Base-by-base conservation (phyloP, 2,329 filamentous ascomycete species). In the Graphiopsis chlorocephala region DNA sequence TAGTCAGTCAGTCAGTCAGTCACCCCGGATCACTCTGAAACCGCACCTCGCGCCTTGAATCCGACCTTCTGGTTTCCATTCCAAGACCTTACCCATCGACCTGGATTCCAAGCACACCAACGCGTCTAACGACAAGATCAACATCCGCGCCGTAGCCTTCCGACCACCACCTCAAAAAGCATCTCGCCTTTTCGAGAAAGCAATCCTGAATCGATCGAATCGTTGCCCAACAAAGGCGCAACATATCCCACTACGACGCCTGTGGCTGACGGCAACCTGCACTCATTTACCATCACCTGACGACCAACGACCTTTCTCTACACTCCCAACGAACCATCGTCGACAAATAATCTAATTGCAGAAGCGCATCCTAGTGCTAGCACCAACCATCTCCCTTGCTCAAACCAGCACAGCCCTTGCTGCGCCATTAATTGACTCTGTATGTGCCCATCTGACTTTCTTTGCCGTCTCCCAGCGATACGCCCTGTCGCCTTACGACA, bases 51-150 rank as follows among this genome's bases (percentile, higher is more conserved):
- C 66, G 67, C 70, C 66, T 68, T 72, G 69, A 69, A 67, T 71
- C 70, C 72, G 65, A 63, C 68, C 67, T 68, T 70, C 70, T 67
- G 70, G 71, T 67, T 67, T 65, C 66, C 71, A 71, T 73, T 72
- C 72, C 68, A 65, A 65, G 64, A 61, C 64, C 66, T 58, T 20
- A 58, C 61, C 72, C 72, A 70, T 67, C 67, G 52, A 74, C 73
- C 72, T 69, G 72, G 72, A 68, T 72, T 66, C 65, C 65, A 59
- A 50, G 68, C 68, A 69, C 70, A 70, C 71, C 68, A 57, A 65
- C 61, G 61, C 61, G 61, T 52, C 53, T 58, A 59, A 48, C 53
- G 38, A 64, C 53, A 58, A 57, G 53, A 42, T 50, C 61, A 64
- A 64, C 29, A 57, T n/a, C 53, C 35, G 47, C 60, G 31, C 28